Evolutionary conservation across 2,329 filamentous ascomycete species (phyloP), one percentile per base, ranked within the genome.

Genomic region (Peltaster fructicola): DNA sequence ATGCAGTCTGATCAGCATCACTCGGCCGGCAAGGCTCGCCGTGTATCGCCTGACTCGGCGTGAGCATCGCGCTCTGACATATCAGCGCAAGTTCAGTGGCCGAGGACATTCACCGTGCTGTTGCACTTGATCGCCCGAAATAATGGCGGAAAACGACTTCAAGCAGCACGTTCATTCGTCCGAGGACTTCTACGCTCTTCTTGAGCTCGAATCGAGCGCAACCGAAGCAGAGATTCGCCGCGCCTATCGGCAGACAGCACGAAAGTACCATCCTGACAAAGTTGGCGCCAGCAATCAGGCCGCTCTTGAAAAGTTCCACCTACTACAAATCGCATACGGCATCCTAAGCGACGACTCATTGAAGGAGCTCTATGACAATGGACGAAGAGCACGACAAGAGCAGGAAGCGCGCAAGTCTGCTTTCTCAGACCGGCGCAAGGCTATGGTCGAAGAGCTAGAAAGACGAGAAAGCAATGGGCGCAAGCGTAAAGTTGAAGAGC

Each of bases 191-290:
- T 92, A 88, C 56, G 68, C 66, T 14, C 63, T 91, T 14, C 65
- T 91, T 9, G 65, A 65, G 27, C 60, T 88, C 24, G 58, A 10
- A 20, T 20, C 69, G 28, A 59, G 69, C 11, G 63, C 71, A 10
- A 68, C 73, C 1, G 73, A 75, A 28, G 56, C 68, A n/a, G 75
- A 82, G 33, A 74, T 91, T 41, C 73, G 79, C 35, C 72, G 76
- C 37, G 81, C 80, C 21, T 93, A 85, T 61, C 70, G 81, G 30
- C 78, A 79, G 41, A 73, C 74, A 15, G 81, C 81, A 3, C 61
- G 92, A n/a, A 81, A 80, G 44, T 81, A 84, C 57, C 85, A 95
- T 50, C 85, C 85, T 1, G 85, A 95, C 62, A 92, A 93, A 55
- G 73, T 84, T 27, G 68, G 73, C 34, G 69, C 67, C 25, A 47